These are phyloP conservation scores for Naganishia friedmannii DNA, from an alignment of 768 basidiomycete species.

Conservation along the genomic window DNA sequence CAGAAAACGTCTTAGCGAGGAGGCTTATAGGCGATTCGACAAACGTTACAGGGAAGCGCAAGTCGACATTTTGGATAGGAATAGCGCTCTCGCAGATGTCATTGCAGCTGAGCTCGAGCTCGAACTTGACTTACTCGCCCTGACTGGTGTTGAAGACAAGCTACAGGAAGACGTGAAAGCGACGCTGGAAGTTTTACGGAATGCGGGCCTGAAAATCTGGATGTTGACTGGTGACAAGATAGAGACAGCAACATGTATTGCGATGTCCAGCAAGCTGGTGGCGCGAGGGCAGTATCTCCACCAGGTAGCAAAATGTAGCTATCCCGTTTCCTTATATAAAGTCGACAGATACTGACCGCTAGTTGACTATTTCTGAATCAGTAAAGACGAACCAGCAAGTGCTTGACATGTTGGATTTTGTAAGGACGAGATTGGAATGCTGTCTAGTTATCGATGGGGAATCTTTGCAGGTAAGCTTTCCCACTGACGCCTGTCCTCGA, in stretches of 20 bases:
- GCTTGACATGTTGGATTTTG: conserved; percentile 82
- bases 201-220: conserved; percentile 98
- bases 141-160: conserved; percentile 99
- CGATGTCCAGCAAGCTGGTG: conserved; percentile 93
- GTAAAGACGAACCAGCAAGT: conserved; percentile 81
- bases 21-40: conserved; percentile 73
- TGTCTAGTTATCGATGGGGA: conserved; percentile 98
- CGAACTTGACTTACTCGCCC: conserved; percentile 83
- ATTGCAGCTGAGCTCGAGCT: conserved; percentile 75
- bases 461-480: conserved; percentile 69
- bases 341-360: neutral
- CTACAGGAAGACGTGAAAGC: conserved; percentile 94
- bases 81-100: conserved; percentile 73
- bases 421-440: conserved; percentile 91
- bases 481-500: neutral
- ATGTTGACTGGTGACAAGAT: conserved; percentile 99
- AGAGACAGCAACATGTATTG: conserved; percentile 96
- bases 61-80: conserved; percentile 67
- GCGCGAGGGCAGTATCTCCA: conserved; percentile 96
- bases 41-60: conserved; percentile 71
- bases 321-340: conserved; percentile 39
- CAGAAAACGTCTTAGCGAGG: conserved; percentile 68
- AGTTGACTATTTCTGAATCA: conserved; percentile 48
- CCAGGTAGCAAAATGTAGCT: conserved; percentile 81
- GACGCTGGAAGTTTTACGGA: conserved; percentile 84